Evolutionary conservation across 495 filamentous ascomycete species (phyloP), one percentile per base, ranked within the genome.

Genomic region (Aspergillus sparsus): DNA sequence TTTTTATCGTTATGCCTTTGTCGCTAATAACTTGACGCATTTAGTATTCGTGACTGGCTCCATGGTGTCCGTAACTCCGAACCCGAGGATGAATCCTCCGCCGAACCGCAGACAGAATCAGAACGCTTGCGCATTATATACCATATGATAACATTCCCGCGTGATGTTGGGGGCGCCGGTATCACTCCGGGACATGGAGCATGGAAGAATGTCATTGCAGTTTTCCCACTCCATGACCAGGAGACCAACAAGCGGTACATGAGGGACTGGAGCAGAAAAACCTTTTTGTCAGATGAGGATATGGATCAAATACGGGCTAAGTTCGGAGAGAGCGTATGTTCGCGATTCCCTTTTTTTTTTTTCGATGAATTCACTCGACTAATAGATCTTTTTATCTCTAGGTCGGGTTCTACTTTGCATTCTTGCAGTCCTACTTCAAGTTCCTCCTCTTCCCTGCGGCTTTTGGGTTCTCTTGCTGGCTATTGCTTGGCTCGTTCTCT

Each of bases 351-450:
- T 13, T 15, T 6, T 5, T 36, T 10, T 12, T 0, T 8, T 7
- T 46, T n/a, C n/a, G n/a, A n/a, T 33, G 31, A 12, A 12, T 7
- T 42, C 21, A n/a, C n/a, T 33, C 51, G 18, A 32, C 62, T 65
- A 35, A 64, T 51, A 27, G 21, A 27, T 27, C 21, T 16, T 37
- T 12, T 16, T 6, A 55, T 39, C 1, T 51, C 21, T 32, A 87
- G 82, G 81, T 98, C 55, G 94, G 90, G 27, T 97, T 92, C 67
- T 98, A 98, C 75, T 98, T 98, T 68, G 88, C 95, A 3, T 98
- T 98, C 72, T 77, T 96, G 55, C 92, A 97, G 76, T 87, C 89
- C 0, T 98, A 98, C 73, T 95, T 97, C 68, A 76, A 81, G 37
- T 96, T 96, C 69, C 76, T 97, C 32, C 71, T 90, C 9, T 91